Base-by-base conservation (phyloP, 2,329 filamentous ascomycete genomes). In the Dryadomyces sulphureus region DNA sequence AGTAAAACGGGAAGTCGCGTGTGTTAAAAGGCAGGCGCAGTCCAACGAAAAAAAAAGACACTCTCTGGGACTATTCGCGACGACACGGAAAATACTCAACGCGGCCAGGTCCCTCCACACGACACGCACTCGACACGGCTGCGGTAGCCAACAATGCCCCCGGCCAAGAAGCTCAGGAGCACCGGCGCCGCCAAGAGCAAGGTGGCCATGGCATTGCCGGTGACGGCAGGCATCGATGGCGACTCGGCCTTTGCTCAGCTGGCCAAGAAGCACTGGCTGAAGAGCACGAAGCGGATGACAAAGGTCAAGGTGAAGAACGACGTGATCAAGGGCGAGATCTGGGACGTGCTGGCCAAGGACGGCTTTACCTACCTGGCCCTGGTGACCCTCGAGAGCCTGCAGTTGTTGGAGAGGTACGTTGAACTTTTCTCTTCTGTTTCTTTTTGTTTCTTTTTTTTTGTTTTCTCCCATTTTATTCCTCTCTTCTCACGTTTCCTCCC, bases 201-300 rank as follows among this genome's bases (percentile, higher is more conserved):
- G 51, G 59, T 64, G 19, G 22, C 21, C 36, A 24, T 20, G 24
- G 12, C 24, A 14, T 25, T 7, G 21, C 24, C 36, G 11, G 19
- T 34, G 6, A 14, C 82, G 52, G 75, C 78, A 54, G 83, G 82
- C 56, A 60, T 85, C 50, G 78, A 84, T 54, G 80, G 79, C 57
- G 81, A 86, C 57, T 79, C 70, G 55, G 67, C 74, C 53, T 86
- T 87, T 65, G 79, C 81, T 56, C 75, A 83, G 60, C 69, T 95
- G 53, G 92, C 92, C 50, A 77, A 80, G 58, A 79, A 84, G 62
- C 75, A 90, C 64, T 98, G 92, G 92, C 68, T 94, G 50, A 81
- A 82, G 59, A 55, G 69, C 8, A 67, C 73, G 21, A 76, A 70
- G 59, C 77, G 74, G 58, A 56, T 73, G 24, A 63, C 73, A 42